phyloP scores from a whole-genome alignment of 1,284 basidiomycete species.

The Trichosporon faecale region DNA sequence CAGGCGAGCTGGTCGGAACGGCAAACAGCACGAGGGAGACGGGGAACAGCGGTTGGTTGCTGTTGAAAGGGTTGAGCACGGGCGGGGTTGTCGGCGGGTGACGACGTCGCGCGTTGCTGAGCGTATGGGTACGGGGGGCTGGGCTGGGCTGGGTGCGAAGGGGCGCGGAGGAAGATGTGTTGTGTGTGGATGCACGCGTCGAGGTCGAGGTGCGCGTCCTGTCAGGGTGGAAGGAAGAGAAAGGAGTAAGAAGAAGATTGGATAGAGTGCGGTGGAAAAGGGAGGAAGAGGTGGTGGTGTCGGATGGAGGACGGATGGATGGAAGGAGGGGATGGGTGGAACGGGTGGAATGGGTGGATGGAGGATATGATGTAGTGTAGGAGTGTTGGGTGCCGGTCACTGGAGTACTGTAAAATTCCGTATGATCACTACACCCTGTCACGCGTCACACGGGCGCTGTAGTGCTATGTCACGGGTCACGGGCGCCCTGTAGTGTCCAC shows the following conservation, averaged over 20 bases:
- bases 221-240: not conserved
- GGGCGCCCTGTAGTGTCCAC: too few species aligned
- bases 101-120: conserved; percentile 1
- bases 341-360: conserved; percentile 11
- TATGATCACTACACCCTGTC: too few species aligned
- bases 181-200: conserved; percentile 5
- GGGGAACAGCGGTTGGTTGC: not conserved
- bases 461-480: too few species aligned
- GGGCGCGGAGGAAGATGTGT: not conserved
- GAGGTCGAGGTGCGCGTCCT: not conserved
- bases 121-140: not conserved
- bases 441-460: too few species aligned
- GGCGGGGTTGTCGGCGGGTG: not conserved
- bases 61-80: not conserved
- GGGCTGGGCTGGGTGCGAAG: not conserved
- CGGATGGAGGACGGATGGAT: conserved; percentile 1
- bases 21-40: not conserved
- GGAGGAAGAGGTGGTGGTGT: not conserved
- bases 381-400: not conserved
- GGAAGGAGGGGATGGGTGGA: not conserved
- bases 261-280: not conserved
- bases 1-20: not conserved
- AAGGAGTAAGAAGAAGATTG: not conserved
- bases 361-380: conserved; percentile 10
- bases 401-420: too few species aligned